Percentiles rank a stretch among this genome's conserved stretches.
These are phyloP conservation scores for Flagelloscypha sp. DNA, from an alignment of 768 basidiomycete genomes.

Conservation along the genomic window DNA sequence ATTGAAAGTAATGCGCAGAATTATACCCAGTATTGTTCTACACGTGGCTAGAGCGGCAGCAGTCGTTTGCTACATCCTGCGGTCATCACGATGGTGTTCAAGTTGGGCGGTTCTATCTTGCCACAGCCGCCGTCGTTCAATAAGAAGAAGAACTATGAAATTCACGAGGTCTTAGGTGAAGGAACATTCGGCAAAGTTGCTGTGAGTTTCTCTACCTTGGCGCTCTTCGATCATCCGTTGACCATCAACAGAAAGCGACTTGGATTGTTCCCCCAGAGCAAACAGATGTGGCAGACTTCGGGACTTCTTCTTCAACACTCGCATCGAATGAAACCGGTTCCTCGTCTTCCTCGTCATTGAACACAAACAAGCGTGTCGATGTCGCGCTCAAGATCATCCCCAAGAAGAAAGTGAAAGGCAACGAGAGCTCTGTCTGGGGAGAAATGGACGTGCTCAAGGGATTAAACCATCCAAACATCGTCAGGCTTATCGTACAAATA, in stretches of 20 bases:
- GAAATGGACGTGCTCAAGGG: conserved; percentile 93
- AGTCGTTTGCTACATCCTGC: no score
- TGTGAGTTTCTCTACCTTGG: conserved; percentile 32
- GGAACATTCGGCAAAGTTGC: conserved; percentile 92
- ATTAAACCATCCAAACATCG: conserved; percentile 87
- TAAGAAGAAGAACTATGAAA: conserved; percentile 79
- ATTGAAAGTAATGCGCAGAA: no score
- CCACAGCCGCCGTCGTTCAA: conserved; percentile 78
- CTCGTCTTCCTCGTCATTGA: conserved; percentile 19
- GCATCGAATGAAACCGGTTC: conserved; percentile 13
- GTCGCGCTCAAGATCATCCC: conserved; percentile 87
- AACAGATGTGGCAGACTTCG: conserved; percentile 44
- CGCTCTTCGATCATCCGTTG: neutral
- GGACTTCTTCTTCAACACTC: conserved; percentile 38
- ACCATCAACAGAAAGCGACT: conserved; percentile 47
- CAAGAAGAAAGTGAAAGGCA: conserved; percentile 93
- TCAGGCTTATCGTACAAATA: conserved; percentile 26
- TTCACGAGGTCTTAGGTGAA: conserved; percentile 64
- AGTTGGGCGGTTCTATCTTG: no score
- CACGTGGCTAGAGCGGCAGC: no score
- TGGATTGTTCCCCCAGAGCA: conserved; percentile 70
- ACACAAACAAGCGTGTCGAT: conserved; percentile 25
- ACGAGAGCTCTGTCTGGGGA: conserved; percentile 79
- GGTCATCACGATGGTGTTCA: no score
- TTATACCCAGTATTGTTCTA: no score